Percentiles rank a stretch among this genome's conserved stretches.
Evolutionary conservation across 2,329 filamentous ascomycete species (phyloP).

Genomic region (Ceratocystis huliohia): DNA sequence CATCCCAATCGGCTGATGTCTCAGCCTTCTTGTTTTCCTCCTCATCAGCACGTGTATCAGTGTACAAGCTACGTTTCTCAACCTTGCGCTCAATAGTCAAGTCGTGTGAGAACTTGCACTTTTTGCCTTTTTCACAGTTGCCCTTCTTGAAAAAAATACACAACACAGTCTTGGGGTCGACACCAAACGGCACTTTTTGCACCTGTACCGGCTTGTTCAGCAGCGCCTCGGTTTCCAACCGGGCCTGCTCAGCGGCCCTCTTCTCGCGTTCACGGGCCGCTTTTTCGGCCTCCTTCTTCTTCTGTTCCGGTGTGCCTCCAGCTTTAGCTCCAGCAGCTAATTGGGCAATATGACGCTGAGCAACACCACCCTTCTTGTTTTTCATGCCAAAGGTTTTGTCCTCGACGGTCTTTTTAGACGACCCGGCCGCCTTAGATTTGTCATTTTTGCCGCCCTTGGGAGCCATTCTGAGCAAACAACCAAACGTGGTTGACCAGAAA

Average conservation of each 20-base stretch:
- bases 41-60: conserved; percentile 63
- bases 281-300: conserved; percentile 60
- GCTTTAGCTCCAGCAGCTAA: conserved; percentile 60
- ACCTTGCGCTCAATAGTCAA: conserved; percentile 77
- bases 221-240: conserved; percentile 64
- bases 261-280: conserved; percentile 69
- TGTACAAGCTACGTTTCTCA: conserved; percentile 84
- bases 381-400: conserved; percentile 99
- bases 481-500: not conserved
- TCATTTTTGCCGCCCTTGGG: conserved; percentile 44
- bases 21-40: conserved; percentile 74
- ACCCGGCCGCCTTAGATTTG: conserved; percentile 38
- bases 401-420: conserved; percentile 60
- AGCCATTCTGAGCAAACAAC: conserved; percentile 46
- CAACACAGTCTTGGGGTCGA: conserved; percentile 93
- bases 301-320: conserved; percentile 74
- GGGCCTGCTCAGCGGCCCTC: conserved; percentile 73
- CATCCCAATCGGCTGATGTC: conserved; percentile 93
- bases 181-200: conserved; percentile 96
- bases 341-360: conserved; percentile 81
- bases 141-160: conserved; percentile 98
- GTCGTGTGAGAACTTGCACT: conserved; percentile 98
- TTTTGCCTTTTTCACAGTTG: conserved; percentile 89
- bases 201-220: conserved; percentile 85
- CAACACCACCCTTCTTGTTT: conserved; percentile 91